phyloP scores from a whole-genome alignment of 306 rosid genomes.

The Malus asiatica region DNA sequence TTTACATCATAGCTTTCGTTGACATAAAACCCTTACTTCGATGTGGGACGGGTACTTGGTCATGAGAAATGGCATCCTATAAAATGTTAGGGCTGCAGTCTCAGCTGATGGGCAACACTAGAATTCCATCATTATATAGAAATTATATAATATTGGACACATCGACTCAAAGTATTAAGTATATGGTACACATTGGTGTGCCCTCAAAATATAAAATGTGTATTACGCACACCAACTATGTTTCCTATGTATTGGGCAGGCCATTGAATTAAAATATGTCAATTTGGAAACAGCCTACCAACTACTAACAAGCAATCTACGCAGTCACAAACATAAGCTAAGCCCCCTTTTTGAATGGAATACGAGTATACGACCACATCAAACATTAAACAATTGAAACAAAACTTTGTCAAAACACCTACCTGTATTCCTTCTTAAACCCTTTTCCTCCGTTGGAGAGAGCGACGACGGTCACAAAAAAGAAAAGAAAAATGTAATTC shows the following conservation, averaged over 20 bases:
- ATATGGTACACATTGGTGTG: not conserved
- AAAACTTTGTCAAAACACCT: not conserved
- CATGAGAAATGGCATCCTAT: no score
- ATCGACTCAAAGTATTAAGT: no score
- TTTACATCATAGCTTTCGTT: no score
- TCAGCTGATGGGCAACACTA: no score
- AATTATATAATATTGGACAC: no score
- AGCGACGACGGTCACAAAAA: no score
- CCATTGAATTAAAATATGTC: not conserved
- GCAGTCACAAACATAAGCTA: not conserved
- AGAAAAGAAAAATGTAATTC: not conserved
- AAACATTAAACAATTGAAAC: not conserved
- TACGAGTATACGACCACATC: not conserved
- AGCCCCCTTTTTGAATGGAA: not conserved
- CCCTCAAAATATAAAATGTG: not conserved
- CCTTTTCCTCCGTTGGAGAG: not conserved
- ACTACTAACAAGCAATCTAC: not conserved
- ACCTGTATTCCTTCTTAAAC: not conserved
- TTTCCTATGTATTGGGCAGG: not conserved
- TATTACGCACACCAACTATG: no score
- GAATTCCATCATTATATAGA: no score
- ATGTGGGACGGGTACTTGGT: no score
- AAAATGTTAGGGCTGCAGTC: no score
- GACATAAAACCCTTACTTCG: no score
- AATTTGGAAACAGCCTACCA: not conserved